Conservation (phyloP, 768 basidiomycete genomes). For the Psilocybe sp. region DNA sequence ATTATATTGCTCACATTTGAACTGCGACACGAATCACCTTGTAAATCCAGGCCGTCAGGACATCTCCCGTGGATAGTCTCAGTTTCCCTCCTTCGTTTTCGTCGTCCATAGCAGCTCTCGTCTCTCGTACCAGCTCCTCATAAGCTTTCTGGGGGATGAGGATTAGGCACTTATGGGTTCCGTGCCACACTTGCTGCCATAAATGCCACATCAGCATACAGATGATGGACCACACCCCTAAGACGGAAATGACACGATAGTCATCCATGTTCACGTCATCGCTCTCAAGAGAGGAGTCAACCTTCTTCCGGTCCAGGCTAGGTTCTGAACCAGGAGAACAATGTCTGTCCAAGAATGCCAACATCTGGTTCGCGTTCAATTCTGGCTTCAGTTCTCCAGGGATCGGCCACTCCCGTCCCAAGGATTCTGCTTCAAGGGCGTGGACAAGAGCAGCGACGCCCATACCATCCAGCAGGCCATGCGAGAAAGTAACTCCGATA, state of each 20-base stretch:
- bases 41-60: slow-evolving; percentile 36
- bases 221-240: slow-evolving; percentile 25
- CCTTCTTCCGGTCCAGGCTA: no score
- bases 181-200: slow-evolving; percentile 32
- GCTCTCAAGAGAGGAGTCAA: no score
- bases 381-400: slow-evolving; percentile 29
- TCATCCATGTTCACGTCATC: background rate
- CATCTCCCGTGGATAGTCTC: slow-evolving; percentile 30
- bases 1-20: background rate
- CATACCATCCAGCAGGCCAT: slow-evolving; percentile 37
- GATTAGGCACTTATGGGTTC: slow-evolving; percentile 27
- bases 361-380: slow-evolving; percentile 29
- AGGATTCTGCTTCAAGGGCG: slow-evolving; percentile 36
- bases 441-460: slow-evolving; percentile 32
- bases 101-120: slow-evolving; percentile 20
- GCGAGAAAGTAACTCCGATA: slow-evolving; percentile 37
- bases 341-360: slow-evolving; percentile 16
- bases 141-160: slow-evolving; percentile 28
- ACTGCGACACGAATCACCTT: slow-evolving; percentile 23
- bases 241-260: slow-evolving; percentile 19
- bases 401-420: slow-evolving; percentile 28
- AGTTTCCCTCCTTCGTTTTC: slow-evolving; percentile 7
- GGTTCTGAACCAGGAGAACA: no score
- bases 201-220: slow-evolving; percentile 31
- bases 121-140: slow-evolving; percentile 22